Conservation (phyloP, 2,329 filamentous ascomycete genomes). For the Xylaria sp. region DNA sequence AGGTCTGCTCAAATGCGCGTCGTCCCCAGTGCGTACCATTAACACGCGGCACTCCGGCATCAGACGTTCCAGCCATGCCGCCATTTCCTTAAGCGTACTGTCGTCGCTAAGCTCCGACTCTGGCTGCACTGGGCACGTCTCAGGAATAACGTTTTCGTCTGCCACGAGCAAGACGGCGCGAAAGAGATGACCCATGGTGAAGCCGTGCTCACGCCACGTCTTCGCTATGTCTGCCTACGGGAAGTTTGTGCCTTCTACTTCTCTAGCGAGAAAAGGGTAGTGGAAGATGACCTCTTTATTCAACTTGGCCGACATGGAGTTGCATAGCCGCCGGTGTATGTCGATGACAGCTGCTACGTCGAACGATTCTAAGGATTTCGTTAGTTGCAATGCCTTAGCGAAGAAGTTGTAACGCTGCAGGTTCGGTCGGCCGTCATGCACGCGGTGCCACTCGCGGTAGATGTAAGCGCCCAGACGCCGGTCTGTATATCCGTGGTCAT, state of each 20-base stretch:
- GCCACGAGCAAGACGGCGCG: conserved; percentile 34
- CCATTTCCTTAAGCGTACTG: conserved; percentile 30
- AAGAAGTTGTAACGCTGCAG: conserved; percentile 37
- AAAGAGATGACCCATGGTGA: conserved; percentile 36
- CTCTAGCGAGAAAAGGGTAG: conserved; percentile 29
- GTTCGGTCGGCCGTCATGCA: conserved; percentile 34
- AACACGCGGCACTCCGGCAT: conserved; percentile 36
- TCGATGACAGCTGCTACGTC: conserved; percentile 35
- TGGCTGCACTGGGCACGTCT: conserved; percentile 31
- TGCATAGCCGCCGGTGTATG: conserved; percentile 35
- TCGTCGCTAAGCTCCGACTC: conserved; percentile 26
- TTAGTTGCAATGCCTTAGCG: conserved; percentile 36
- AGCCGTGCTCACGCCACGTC: conserved; percentile 36
- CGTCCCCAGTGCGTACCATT: conserved; percentile 35
- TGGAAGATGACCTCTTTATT: conserved; percentile 35
- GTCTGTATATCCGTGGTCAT: conserved; percentile 35
- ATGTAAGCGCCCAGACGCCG: conserved; percentile 35
- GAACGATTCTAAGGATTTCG: conserved; percentile 33
- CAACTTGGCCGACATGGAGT: conserved; percentile 33
- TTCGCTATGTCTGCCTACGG: conserved; percentile 35
- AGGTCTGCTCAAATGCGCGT: conserved; percentile 35
- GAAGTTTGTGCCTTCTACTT: conserved; percentile 32
- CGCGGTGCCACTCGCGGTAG: conserved; percentile 35
- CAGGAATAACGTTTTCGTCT: conserved; percentile 36
- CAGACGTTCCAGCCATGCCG: conserved; percentile 34